Percentiles rank a stretch among this genome's conserved stretches.
These are phyloP conservation scores for Alternaria alternata DNA, from an alignment of 2,329 filamentous ascomycete genomes.

Conservation along the genomic window DNA sequence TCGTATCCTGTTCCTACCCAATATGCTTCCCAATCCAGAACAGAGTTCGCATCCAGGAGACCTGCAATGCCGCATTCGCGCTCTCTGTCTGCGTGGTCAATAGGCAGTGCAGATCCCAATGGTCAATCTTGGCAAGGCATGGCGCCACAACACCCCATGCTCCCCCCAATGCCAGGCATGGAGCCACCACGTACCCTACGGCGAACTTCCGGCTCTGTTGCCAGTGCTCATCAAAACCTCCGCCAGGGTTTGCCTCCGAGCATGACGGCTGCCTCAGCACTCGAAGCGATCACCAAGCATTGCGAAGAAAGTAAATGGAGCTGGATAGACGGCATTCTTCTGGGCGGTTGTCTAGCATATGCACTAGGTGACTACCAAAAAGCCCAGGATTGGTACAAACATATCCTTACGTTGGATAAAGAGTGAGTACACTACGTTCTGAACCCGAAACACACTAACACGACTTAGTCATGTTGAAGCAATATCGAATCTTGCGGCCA, in stretches of 20 bases:
- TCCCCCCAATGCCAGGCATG: conserved; percentile 30
- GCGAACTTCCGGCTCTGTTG: conserved; percentile 46
- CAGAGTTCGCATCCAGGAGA: conserved; percentile 30
- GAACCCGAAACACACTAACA: conserved; percentile 14
- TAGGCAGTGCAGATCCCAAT: conserved; percentile 21
- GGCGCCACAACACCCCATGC: conserved; percentile 30
- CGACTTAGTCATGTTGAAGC: conserved; percentile 81
- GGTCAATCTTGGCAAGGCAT: conserved; percentile 40
- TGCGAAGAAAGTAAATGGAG: conserved; percentile 53
- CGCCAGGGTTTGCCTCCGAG: conserved; percentile 43
- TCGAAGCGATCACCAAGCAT: conserved; percentile 48
- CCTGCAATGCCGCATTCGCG: conserved; percentile 38
- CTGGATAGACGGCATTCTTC: conserved; percentile 92
- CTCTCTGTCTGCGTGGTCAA: conserved; percentile 43
- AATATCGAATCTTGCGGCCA: conserved; percentile 90
- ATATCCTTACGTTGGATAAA: conserved; percentile 67
- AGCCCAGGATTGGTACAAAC: conserved; percentile 76
- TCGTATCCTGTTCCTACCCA: conserved; percentile 37
- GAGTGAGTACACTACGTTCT: conserved; percentile 51
- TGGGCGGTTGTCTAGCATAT: conserved; percentile 92
- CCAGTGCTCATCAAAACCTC: conserved; percentile 35
- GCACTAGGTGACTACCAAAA: conserved; percentile 84
- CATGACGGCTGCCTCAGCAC: conserved; percentile 48
- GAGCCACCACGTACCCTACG: conserved; percentile 43
- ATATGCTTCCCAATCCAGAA: conserved; percentile 26